Evolutionary conservation across 768 basidiomycete species (phyloP), one percentile per base, ranked within the genome.

Genomic region (Termitomyces sp.): DNA sequence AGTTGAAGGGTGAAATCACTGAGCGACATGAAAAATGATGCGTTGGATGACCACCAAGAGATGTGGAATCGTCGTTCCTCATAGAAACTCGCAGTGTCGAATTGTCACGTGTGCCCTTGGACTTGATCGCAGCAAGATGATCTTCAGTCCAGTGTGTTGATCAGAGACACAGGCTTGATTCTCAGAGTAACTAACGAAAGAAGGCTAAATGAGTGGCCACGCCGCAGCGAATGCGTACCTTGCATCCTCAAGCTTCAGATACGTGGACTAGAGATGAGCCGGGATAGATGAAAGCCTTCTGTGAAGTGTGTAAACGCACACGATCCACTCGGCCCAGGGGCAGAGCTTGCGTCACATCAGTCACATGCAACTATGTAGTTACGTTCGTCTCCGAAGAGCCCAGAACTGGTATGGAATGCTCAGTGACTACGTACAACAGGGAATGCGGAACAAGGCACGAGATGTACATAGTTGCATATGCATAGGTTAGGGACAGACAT

Each of bases 331-430:
- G 35, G 24, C 16, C 14, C 50, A 52, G 22, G 51, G 38, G 18
- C 16, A 28, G 1, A n/a, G 10, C 4, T 35, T 49, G 36, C 8
- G 51, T 52, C 38, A 42, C 52, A 53, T 53, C 38, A 53, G 52
- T 53, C 52, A 53, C 52, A 53, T 53, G 52, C 38, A n/a, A 53
- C 18, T 6, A 28, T 28, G 28, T 28, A 40, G 36, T 13, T 7
- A 36, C 52, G 36, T 50, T 50, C 49, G 49, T 52, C 36, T 52
- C 52, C 52, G 52, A 53, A 38, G 36, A 38, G 12, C 38, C 51
- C 26, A 13, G 18, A 52, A 52, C 40, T 53, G 38, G 38, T 42
- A 53, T 53, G 51, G 51, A 53, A 53, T 53, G 52, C 38, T 52
- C 24, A 18, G 10, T 0, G 26, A 26, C 33, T 6, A 33, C 22